These are phyloP conservation scores for Kodamaea restingae DNA, from an alignment of 805 yeast species.

Conservation along the genomic window DNA sequence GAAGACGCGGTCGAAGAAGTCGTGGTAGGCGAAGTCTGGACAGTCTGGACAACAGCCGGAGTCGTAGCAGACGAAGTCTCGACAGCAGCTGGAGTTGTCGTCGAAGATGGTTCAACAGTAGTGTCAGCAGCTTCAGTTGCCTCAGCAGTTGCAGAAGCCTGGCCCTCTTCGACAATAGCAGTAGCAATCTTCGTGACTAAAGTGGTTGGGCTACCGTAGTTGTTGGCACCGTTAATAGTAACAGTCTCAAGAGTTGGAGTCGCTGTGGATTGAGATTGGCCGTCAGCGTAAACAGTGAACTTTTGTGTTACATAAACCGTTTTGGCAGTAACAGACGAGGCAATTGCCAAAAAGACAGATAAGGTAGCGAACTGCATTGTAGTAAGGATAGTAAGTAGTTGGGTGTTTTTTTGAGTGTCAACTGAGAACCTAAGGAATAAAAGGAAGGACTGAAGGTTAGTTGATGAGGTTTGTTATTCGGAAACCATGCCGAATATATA, in stretches of 20 bases:
- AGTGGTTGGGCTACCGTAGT: slow-evolving; percentile 17
- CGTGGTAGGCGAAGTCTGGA: slow-evolving; percentile 5
- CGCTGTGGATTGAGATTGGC: slow-evolving; percentile 4
- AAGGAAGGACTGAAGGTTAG: slow-evolving; percentile 10
- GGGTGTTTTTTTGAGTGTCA: slow-evolving; percentile 4
- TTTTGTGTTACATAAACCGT: slow-evolving; percentile 25
- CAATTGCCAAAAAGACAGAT: slow-evolving; percentile 20
- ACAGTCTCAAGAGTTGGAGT: not conserved
- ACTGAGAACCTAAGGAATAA: slow-evolving; percentile 2
- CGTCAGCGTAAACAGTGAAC: slow-evolving; percentile 21
- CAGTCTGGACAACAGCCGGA: slow-evolving; percentile 13
- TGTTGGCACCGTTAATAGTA: slow-evolving; percentile 11
- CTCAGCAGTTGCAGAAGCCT: not conserved
- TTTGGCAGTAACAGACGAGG: slow-evolving; percentile 20
- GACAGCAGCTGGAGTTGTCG: slow-evolving; percentile 15
- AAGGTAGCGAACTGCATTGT: slow-evolving; percentile 22
- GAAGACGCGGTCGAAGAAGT: slow-evolving; percentile 10
- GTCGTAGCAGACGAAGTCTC: slow-evolving; percentile 4
- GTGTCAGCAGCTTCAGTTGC: slow-evolving; percentile 7
- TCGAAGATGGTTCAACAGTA: not conserved
- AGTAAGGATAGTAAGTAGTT: slow-evolving; percentile 9
- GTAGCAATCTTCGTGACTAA: slow-evolving; percentile 9
- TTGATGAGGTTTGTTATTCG: not conserved
- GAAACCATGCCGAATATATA: not conserved
- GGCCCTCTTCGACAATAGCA: not conserved